phyloP scores from a whole-genome alignment of 1,139 yeast species.

The Nakaseomyces glabratus region DNA sequence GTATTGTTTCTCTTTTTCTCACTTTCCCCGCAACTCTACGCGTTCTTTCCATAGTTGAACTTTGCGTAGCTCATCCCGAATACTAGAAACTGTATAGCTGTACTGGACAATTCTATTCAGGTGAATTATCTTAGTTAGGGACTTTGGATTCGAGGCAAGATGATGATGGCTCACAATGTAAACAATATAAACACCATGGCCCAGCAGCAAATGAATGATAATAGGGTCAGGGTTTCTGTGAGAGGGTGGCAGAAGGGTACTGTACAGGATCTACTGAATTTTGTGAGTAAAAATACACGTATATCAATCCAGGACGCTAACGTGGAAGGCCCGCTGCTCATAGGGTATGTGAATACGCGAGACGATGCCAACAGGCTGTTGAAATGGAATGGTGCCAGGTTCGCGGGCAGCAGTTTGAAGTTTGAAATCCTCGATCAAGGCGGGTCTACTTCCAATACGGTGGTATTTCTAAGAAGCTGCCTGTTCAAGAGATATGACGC shows the following conservation, averaged over 20 bases:
- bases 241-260: slow-evolving; percentile 79
- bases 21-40: too few relatives aligned
- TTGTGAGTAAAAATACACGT: slow-evolving; percentile 59
- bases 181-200: slow-evolving; percentile 23
- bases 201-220: slow-evolving; percentile 23
- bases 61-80: too few relatives aligned
- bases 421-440: slow-evolving; percentile 35
- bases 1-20: too few relatives aligned
- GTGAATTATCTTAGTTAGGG: not conserved
- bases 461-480: slow-evolving; percentile 54
- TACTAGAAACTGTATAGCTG: too few relatives aligned
- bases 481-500: slow-evolving; percentile 60
- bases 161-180: slow-evolving; percentile 20
- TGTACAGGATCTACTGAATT: slow-evolving; percentile 56
- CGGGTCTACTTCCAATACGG: slow-evolving; percentile 37
- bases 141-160: too few relatives aligned
- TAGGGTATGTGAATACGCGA: slow-evolving; percentile 48
- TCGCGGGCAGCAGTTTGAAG: slow-evolving; percentile 65
- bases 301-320: slow-evolving; percentile 45
- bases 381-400: slow-evolving; percentile 66
- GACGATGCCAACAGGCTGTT: slow-evolving; percentile 51
- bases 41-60: too few relatives aligned
- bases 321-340: slow-evolving; percentile 37
- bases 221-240: slow-evolving; percentile 32
- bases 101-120: not conserved